A percentile compares a stretch with the other conserved stretches of the same genome.
These are phyloP conservation scores for Pythium oligandrum DNA, from an alignment of 352 stramenopile species.

Conservation along the genomic window DNA sequence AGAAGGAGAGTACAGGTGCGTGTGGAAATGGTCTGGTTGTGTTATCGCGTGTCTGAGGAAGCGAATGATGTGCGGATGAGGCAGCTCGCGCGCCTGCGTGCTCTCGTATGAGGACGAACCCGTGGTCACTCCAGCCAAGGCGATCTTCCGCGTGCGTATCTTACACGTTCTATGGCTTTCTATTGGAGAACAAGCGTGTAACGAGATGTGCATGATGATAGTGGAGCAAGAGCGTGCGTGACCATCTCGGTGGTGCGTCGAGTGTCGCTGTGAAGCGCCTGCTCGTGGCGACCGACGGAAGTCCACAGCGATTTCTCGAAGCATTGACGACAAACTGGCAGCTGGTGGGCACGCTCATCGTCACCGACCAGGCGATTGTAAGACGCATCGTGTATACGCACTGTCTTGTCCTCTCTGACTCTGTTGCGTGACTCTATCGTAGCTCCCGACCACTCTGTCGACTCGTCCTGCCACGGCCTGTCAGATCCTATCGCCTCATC, in stretches of 20 bases:
- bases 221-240: conserved; percentile 44
- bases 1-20: conserved; percentile 24
- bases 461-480: conserved; percentile 11
- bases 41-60: too few species aligned
- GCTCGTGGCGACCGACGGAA: conserved; percentile 40
- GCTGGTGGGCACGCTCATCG: conserved; percentile 43
- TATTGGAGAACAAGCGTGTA: neutral
- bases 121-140: conserved; percentile 20
- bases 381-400: conserved; percentile 1
- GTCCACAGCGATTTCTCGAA: conserved; percentile 41
- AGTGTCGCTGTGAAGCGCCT: conserved; percentile 28
- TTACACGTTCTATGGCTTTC: neutral
- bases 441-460: conserved; percentile 16
- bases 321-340: conserved; percentile 40
- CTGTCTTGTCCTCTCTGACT: neutral
- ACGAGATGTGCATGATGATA: conserved; percentile 5
- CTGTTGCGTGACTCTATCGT: neutral
- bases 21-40: too few species aligned
- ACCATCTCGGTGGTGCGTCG: conserved; percentile 10
- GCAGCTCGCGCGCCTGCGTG: conserved; percentile 45
- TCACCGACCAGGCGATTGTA: conserved; percentile 45
- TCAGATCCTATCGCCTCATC: conserved; percentile 39
- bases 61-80: neutral
- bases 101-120: conserved; percentile 22
- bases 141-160: conserved; percentile 54